Conservation (phyloP, 2,329 filamentous ascomycete genomes). For the Chrysoporthe cubensis region DNA sequence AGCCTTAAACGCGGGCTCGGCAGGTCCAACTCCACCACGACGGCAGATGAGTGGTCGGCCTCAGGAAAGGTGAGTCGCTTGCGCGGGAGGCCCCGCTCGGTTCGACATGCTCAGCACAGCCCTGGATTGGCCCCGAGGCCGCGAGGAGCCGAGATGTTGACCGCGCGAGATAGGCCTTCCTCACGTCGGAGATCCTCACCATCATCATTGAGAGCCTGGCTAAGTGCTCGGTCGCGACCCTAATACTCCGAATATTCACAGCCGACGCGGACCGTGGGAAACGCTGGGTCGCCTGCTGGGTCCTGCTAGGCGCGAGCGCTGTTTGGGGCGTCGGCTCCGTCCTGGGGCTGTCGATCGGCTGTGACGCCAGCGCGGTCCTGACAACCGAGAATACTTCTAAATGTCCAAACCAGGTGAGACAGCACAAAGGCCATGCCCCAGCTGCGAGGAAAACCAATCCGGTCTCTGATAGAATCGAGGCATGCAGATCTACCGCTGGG, state of each 20-base stretch:
- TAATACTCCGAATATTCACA: constrained; percentile 16
- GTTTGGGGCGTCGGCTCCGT: constrained; percentile 9
- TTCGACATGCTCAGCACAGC: background rate
- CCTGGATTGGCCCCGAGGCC: background rate
- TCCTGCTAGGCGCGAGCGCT: background rate
- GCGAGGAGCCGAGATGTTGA: background rate
- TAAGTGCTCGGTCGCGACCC: constrained; percentile 16
- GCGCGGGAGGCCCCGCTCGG: too few relatives aligned
- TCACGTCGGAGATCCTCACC: constrained; percentile 9
- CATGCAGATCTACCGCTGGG: constrained; percentile 26
- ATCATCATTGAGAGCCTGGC: constrained; percentile 3
- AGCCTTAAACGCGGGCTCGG: constrained; percentile 11
- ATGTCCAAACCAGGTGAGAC: constrained; percentile 16
- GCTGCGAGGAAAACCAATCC: background rate
- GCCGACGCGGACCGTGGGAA: constrained; percentile 6
- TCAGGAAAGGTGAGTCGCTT: constrained; percentile 8
- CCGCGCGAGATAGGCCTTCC: constrained; percentile 3
- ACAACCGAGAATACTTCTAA: background rate
- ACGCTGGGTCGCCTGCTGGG: background rate
- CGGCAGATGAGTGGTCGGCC: background rate
- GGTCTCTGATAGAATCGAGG: background rate
- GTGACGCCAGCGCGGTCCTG: constrained; percentile 1
- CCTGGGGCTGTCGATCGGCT: constrained; percentile 8
- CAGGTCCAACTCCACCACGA: constrained; percentile 10
- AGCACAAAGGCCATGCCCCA: background rate